These are phyloP conservation scores for Exserohilum turcica DNA, from an alignment of 2,329 filamentous ascomycete genomes.

Conservation along the genomic window DNA sequence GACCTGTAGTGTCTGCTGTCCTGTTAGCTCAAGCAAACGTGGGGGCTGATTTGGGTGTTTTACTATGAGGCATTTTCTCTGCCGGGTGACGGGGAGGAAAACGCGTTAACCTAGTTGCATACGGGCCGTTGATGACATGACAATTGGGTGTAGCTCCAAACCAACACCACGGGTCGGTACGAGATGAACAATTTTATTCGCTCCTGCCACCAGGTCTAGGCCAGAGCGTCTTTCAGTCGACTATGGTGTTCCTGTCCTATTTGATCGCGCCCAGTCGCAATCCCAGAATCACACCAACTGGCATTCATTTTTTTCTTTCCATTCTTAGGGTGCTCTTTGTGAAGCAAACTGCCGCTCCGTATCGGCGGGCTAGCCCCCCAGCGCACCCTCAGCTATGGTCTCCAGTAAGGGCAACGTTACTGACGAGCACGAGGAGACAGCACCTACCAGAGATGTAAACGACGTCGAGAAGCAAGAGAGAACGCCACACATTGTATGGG, in stretches of 20 bases:
- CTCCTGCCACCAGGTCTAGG: neutral
- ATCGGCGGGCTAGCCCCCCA: neutral
- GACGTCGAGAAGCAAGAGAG: neutral
- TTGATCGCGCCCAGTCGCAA: neutral
- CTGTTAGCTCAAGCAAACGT: neutral
- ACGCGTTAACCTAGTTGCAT: neutral
- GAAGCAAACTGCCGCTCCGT: neutral
- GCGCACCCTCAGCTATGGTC: neutral
- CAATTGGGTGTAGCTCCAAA: neutral
- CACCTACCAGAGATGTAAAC: neutral
- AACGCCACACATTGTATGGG: neutral
- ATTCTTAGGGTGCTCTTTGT: neutral
- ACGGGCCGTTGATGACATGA: neutral
- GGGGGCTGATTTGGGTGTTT: neutral
- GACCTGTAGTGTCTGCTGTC: neutral
- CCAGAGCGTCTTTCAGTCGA: neutral
- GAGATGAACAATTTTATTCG: neutral
- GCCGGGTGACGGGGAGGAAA: neutral
- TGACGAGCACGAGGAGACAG: neutral
- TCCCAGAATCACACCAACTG: neutral
- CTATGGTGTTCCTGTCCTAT: neutral
- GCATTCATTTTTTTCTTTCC: neutral
- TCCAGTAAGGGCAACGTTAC: neutral
- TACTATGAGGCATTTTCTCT: neutral
- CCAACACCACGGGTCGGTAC: neutral